Evolutionary conservation across 1,139 yeast species (phyloP), one percentile per base, ranked within the genome.

Genomic region (Hansenula sp.): DNA sequence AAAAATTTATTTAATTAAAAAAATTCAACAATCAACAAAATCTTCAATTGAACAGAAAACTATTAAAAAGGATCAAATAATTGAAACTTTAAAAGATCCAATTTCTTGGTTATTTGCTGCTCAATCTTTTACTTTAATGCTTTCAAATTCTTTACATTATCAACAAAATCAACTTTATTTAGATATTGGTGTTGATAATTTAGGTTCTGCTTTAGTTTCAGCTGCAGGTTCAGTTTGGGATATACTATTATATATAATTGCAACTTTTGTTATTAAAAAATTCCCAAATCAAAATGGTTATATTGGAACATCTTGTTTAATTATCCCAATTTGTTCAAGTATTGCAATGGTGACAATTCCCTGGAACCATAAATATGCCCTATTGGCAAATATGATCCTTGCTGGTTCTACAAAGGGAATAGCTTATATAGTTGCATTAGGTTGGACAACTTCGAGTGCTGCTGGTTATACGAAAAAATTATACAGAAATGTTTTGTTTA

Each of bases 31-130:
- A 51, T 82, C 84, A 14, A 75, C 77, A 44, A 82, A 82, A 37
- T 74, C 75, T 49, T 45, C 49, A 7, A 50, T 48, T 34, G 54
- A 50, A 27, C 54, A 50, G 36, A 69, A 65, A 43, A 65, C 66
- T 34, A 70, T 77, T 60, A 80, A 82, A 50, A 62, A 57, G 55
- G 59, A 74, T 37, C 89, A 82, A 55, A 64, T 79, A 32, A 57
- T 56, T 47, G 77, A 73, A 50, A 69, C 73, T 1, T 45, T 71
- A 29, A 51, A 46, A 18, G 77, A 72, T 43, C 57, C 65, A 30
- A 55, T 80, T 52, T 79, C 85, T 3, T 68, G 79, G 57, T 51
- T 79, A 27, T 70, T 73, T 48, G 65, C 65, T 31, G 37, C 61
- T 1, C 64, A 64, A 46, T 69, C 71, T 29, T 53, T 75, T 10